Conservation (phyloP, 768 basidiomycete genomes). For the Hortiboletus campestris region DNA sequence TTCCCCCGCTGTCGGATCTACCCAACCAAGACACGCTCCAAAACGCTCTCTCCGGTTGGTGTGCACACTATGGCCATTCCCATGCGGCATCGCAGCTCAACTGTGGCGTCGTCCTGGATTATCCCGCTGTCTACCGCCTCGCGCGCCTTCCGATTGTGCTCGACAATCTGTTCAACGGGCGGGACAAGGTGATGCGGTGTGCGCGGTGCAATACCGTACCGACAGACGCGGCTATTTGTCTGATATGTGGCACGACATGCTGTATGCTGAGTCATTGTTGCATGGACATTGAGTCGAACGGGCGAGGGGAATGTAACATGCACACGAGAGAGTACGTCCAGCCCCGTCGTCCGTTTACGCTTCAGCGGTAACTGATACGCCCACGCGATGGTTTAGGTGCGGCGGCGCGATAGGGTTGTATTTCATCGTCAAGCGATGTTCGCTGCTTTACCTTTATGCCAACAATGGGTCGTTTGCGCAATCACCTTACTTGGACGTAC, state of each 20-base stretch:
- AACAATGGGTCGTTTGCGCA: constrained; percentile 85
- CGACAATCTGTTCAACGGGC: constrained; percentile 78
- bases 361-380: neutral
- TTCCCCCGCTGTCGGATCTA: constrained; percentile 76
- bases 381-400: constrained; percentile 53
- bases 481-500: constrained; percentile 90
- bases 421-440: constrained; percentile 89
- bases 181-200: constrained; percentile 74
- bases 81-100: constrained; percentile 77
- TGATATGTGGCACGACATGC: constrained; percentile 83
- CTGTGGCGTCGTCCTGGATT: constrained; percentile 79
- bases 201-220: constrained; percentile 75
- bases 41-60: constrained; percentile 87
- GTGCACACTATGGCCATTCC: constrained; percentile 81
- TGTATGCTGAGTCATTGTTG: constrained; percentile 96
- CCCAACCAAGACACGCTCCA: constrained; percentile 85
- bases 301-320: constrained; percentile 90
- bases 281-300: constrained; percentile 52
- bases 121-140: constrained; percentile 79
- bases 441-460: constrained; percentile 84
- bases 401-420: constrained; percentile 87
- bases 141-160: constrained; percentile 77
- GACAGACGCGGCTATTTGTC: constrained; percentile 83
- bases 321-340: constrained; percentile 86
- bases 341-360: too few species aligned